Evolutionary conservation across 768 basidiomycete genomes (phyloP).

Genomic region (Austroboletus festivus): DNA sequence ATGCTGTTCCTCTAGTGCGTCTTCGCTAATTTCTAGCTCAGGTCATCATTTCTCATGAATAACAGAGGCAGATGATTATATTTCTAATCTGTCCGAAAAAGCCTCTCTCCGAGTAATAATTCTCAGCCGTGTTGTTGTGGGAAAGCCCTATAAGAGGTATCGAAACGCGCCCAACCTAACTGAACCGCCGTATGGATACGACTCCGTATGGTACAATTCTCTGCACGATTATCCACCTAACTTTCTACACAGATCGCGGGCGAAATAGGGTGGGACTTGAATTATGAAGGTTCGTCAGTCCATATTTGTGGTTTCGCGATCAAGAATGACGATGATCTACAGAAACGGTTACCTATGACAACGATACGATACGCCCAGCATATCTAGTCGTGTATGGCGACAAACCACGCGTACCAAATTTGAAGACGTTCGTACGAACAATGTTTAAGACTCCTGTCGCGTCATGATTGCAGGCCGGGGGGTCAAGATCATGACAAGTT

Average conservation of each 20-base stretch:
- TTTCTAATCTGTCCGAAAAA: slow-evolving; percentile 39
- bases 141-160: slow-evolving; percentile 49
- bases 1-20: slow-evolving; percentile 61
- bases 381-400: slow-evolving; percentile 61
- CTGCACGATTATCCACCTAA: neutral
- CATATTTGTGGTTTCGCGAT: neutral
- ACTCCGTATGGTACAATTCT: slow-evolving; percentile 46
- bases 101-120: slow-evolving; percentile 49
- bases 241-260: slow-evolving; percentile 47
- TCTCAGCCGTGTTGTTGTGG: slow-evolving; percentile 62
- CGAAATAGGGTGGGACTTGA: slow-evolving; percentile 60
- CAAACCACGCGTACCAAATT: slow-evolving; percentile 17
- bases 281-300: slow-evolving; percentile 45
- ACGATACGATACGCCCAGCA: slow-evolving; percentile 65
- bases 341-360: slow-evolving; percentile 65
- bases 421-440: slow-evolving; percentile 27
- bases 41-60: slow-evolving; percentile 5
- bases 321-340: neutral
- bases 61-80: slow-evolving; percentile 67
- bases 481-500: too few relatives aligned
- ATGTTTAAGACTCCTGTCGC: slow-evolving; percentile 33
- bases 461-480: slow-evolving; percentile 19
- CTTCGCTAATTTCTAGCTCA: neutral
- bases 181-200: slow-evolving; percentile 53
- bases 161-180: slow-evolving; percentile 47